Base-by-base conservation (phyloP, 306 rosid species). In the apple (Malus domestica) region DNA sequence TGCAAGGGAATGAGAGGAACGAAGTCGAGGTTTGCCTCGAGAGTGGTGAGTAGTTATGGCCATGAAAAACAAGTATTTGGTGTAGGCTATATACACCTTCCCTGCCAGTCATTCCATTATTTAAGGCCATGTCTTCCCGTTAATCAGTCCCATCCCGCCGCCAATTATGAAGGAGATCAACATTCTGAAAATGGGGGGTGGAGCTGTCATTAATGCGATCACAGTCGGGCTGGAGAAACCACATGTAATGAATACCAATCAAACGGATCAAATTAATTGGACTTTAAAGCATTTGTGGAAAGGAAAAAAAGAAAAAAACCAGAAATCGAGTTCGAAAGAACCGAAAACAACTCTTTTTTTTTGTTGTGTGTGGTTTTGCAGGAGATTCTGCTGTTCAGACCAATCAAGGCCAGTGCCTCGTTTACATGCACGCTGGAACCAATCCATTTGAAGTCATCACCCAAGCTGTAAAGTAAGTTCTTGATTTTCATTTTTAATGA, bases 391-490 rank as follows among this genome's bases (percentile, higher is more conserved):
- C 79, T 74, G 90, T 95, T 79, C 93, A 83, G 90, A 95, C 97
- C 64, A 81, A 83, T 77, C 97, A 95, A 87, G 99, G 97, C 65
- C 91, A 85, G 85, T 84, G 85, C 86, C 79, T 92, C 40, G 87
- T 95, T 20, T 96, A 90, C 87, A 80, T 96, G 90, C 99, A 96
- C 85, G 93, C 97, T 80, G 99, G 99, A 74, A 88, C 93, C 22
- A 85, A 92, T 81, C 98, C 99, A 59, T 96, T 92, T 86, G 98
- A 89, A 86, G 98, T 90, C 73, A 88, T 92, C 85, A 87, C 73
- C 76, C 92, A 96, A 72, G 91, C 97, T 68, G 93, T 92, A 60
- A 90, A 89, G 99, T 92, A 84, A 85, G 97, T 44, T 75, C 67
- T 72, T 13, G 8, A 67, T 23, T 23, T 63, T 14, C 4, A 9